Percentiles rank a stretch among this genome's conserved stretches.
Conservation (phyloP, 1,284 basidiomycete species). For the Trichosporon faecale region DNA sequence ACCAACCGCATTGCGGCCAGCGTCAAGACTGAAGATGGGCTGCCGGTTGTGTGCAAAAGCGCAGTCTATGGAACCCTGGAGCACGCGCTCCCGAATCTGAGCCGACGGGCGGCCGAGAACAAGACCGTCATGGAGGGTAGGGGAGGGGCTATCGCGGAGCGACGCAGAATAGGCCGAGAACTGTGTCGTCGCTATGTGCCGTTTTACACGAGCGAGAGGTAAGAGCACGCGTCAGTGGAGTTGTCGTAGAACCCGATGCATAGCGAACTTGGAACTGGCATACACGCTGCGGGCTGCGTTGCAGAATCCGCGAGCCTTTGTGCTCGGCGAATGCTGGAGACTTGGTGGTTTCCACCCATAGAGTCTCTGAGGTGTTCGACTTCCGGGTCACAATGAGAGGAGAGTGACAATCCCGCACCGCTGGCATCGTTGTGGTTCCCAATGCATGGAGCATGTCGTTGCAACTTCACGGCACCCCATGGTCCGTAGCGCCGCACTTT, state of each 20-base stretch:
- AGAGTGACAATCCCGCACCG: too few species aligned
- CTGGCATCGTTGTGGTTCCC: too few species aligned
- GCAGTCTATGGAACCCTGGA: background rate
- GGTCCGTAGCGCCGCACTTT: too few species aligned
- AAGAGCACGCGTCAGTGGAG: background rate
- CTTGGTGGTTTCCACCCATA: too few species aligned
- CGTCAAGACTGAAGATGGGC: background rate
- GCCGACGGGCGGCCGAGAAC: background rate
- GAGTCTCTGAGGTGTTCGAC: too few species aligned
- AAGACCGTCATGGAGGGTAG: background rate
- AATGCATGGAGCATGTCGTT: too few species aligned
- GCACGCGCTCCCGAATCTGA: background rate
- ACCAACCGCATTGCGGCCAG: conserved; percentile 10
- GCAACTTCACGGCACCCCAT: too few species aligned
- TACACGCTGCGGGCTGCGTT: too few species aligned
- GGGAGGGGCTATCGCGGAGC: background rate
- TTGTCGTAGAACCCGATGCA: background rate
- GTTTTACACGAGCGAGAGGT: background rate
- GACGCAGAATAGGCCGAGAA: background rate
- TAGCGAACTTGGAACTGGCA: background rate
- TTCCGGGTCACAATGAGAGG: too few species aligned
- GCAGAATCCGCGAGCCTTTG: too few species aligned
- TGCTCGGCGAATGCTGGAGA: too few species aligned
- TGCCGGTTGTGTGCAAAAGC: background rate
- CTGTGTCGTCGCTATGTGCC: background rate